These are phyloP conservation scores for Insectozyma bohioensis DNA, from an alignment of 1,139 yeast genomes.

Conservation along the genomic window DNA sequence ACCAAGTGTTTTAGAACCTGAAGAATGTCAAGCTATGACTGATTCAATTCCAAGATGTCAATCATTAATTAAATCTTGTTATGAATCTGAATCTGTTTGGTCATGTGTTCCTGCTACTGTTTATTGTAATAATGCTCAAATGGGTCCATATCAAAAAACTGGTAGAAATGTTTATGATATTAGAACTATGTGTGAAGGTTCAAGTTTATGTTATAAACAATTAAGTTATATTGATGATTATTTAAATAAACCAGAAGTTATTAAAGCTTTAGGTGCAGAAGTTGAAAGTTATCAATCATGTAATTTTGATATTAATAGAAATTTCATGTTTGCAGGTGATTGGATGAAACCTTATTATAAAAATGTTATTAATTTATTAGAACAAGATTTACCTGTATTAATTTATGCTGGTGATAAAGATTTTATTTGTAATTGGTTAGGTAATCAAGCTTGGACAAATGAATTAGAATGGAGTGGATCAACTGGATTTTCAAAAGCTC, in stretches of 20 bases:
- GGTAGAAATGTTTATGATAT: conserved; percentile 95
- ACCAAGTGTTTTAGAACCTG: conserved; percentile 73
- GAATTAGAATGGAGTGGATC: conserved; percentile 65
- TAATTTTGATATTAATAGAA: conserved; percentile 79
- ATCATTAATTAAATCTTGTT: conserved; percentile 77
- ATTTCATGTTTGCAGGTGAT: conserved; percentile 84
- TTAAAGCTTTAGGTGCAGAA: conserved; percentile 88
- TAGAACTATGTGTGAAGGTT: conserved; percentile 81
- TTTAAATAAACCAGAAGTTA: conserved; percentile 41
- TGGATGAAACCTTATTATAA: conserved; percentile 87
- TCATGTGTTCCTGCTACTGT: conserved; percentile 92
- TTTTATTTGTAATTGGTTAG: conserved; percentile 85
- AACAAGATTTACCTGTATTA: conserved; percentile 63
- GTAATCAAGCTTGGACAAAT: conserved; percentile 82
- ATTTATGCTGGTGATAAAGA: conserved; percentile 87
- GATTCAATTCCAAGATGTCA: conserved; percentile 78
- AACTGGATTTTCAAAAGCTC: conserved; percentile 45
- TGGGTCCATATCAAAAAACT: conserved; percentile 86
- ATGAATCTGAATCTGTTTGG: conserved; percentile 74
- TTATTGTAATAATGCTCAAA: conserved; percentile 84
- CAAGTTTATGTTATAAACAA: conserved; percentile 64
- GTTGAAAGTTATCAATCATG: conserved; percentile 82
- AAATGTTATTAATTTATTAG: conserved; percentile 59
- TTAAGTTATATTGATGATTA: conserved; percentile 33
- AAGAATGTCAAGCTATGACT: conserved; percentile 77